These are phyloP conservation scores for Agroathelia rolfsii DNA, from an alignment of 1,284 basidiomycete genomes.

Conservation along the genomic window DNA sequence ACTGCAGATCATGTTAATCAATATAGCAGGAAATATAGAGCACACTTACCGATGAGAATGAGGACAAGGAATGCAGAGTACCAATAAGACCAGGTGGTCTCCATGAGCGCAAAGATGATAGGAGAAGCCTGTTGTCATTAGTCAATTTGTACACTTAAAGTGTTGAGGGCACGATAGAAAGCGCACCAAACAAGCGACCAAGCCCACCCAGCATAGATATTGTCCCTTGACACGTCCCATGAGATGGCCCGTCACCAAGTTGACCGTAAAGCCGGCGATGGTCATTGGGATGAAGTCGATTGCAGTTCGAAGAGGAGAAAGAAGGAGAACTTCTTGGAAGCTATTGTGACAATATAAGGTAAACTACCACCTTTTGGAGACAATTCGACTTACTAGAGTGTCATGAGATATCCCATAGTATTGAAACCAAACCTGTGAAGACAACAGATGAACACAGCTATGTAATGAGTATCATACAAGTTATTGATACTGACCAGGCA, in stretches of 20 bases:
- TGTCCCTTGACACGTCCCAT: conserved; percentile 20
- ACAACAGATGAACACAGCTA: too few species aligned
- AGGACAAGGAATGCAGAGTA: conserved; percentile 21
- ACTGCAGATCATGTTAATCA: conserved; percentile 9
- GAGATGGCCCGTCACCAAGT: conserved; percentile 19
- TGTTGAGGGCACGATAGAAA: too few species aligned
- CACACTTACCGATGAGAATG: conserved; percentile 14
- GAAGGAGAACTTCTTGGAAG: conserved; percentile 24
- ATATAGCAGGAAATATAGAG: background rate
- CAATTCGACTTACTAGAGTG: conserved; percentile 18
- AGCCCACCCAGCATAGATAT: conserved; percentile 18
- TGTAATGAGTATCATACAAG: background rate
- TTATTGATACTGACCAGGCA: conserved; percentile 19
- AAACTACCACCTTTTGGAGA: background rate
- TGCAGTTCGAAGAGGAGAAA: conserved; percentile 22
- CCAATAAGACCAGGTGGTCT: conserved; percentile 24
- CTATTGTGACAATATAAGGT: conserved; percentile 11
- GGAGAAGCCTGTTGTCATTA: conserved; percentile 17
- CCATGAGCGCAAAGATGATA: conserved; percentile 23
- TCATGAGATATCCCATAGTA: conserved; percentile 22
- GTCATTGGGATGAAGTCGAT: conserved; percentile 22
- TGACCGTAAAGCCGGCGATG: conserved; percentile 19
- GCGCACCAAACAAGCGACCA: conserved; percentile 20
- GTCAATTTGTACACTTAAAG: background rate
- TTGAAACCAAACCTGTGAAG: conserved; percentile 17